A percentile compares a stretch with the other conserved stretches of the same genome.
Conservation (phyloP, 2,329 filamentous ascomycete genomes). For the Colletotrichum higginsianum region DNA sequence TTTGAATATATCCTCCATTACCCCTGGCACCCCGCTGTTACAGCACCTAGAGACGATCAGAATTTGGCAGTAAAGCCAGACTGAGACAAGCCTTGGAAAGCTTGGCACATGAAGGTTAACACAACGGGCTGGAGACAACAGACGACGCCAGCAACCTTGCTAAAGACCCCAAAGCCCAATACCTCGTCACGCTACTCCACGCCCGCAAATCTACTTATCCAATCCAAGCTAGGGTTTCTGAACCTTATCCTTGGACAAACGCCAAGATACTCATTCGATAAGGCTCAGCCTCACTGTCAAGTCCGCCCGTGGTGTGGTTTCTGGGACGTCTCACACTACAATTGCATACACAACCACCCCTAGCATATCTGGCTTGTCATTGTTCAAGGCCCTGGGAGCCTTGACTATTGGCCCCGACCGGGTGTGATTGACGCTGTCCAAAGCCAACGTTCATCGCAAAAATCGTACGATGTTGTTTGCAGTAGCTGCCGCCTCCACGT, state of each 20-base stretch:
- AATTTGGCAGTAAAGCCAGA: conserved; percentile 33
- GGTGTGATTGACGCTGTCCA: conserved; percentile 15
- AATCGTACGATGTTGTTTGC: conserved; percentile 43
- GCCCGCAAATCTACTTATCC: conserved; percentile 12
- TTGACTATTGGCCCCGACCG: conserved; percentile 3
- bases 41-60: conserved; percentile 29
- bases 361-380: conserved; percentile 3
- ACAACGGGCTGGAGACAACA: conserved; percentile 20
- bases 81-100: conserved; percentile 37
- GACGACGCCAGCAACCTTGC: conserved; percentile 30
- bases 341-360: not conserved
- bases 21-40: conserved; percentile 2
- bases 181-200: conserved; percentile 9
- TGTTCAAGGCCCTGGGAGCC: conserved; percentile 27
- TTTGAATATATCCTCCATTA: not conserved
- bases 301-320: conserved; percentile 29
- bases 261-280: conserved; percentile 26
- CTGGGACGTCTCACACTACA: conserved; percentile 25
- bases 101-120: conserved; percentile 38
- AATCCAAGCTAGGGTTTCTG: conserved; percentile 13
- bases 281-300: conserved; percentile 37
- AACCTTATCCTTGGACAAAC: conserved; percentile 17
- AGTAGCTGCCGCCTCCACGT: conserved; percentile 32
- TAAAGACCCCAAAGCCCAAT: conserved; percentile 21
- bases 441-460: conserved; percentile 40